Conservation (phyloP, 2,329 filamentous ascomycete species). For the Colletotrichum tabaci region DNA sequence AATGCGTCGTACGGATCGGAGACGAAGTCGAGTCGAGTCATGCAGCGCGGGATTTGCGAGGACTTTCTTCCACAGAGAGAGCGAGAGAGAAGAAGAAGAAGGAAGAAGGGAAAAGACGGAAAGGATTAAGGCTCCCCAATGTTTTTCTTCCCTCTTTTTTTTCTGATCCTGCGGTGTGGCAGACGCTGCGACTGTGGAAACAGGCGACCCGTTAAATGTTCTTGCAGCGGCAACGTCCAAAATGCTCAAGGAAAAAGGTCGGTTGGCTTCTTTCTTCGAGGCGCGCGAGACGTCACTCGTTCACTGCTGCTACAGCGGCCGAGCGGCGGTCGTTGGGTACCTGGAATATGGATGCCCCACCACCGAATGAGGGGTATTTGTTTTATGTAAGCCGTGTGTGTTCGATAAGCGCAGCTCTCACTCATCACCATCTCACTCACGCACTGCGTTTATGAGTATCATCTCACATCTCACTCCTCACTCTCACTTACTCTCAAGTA, state of each 20-base stretch:
- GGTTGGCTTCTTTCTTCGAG: not conserved
- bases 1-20: not conserved
- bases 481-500: not conserved
- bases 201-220: constrained; percentile 34
- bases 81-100: too few relatives aligned
- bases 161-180: constrained; percentile 23
- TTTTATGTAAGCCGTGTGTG: constrained; percentile 4
- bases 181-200: constrained; percentile 15
- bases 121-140: not conserved
- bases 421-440: not conserved
- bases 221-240: constrained; percentile 29
- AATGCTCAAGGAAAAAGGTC: constrained; percentile 11
- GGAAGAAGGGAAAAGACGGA: not conserved
- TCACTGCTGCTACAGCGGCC: constrained; percentile 26
- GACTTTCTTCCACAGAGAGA: not conserved
- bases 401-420: too few relatives aligned
- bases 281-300: constrained; percentile 31
- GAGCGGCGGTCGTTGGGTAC: constrained; percentile 30
- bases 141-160: not conserved
- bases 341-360: constrained; percentile 28
- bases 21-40: constrained; percentile 14
- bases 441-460: too few relatives aligned
- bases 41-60: not conserved
- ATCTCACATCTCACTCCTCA: not conserved
- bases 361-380: constrained; percentile 39